Base-by-base conservation (phyloP, 2,329 filamentous ascomycete genomes). In the Colletotrichum sansevieriae region DNA sequence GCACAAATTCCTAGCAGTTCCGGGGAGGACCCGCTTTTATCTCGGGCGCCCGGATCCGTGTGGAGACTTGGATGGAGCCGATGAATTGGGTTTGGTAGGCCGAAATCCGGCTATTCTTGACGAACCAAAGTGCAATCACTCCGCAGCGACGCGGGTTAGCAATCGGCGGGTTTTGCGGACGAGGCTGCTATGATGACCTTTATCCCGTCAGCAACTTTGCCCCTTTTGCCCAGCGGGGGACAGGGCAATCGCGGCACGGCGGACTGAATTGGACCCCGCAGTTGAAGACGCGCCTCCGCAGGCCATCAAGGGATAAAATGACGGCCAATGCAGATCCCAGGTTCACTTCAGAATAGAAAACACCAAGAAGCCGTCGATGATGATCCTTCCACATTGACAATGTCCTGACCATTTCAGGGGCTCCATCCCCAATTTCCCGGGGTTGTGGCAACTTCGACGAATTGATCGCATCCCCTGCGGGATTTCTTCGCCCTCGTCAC, bases 351-450 rank as follows among this genome's bases (percentile, higher is more conserved):
- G 20, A n/a, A 11, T 47, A 11, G n/a, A n/a, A 54, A 58, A 12
- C 39, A 44, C 20, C 22, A n/a, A 22, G n/a, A 44, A 13, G 11
- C 15, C 12, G 15, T 33, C 29, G 56, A 29, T 13, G 37, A 58
- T 18, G 13, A 39, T 39, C 37, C 25, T 18, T 12, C 39, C 22
- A 13, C 13, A 33, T 18, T 18, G 15, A 22, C 4, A 7, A 7
- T 6, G 9, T 35, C 10, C 37, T 22, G 46, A 12, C 10, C 51
- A 6, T 15, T 39, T 12, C 37, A 15, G 51, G 29, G 25, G 8
- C n/a, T 52, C n/a, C 43, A 12, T 46, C n/a, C 33, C 58, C 58
- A 61, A 62, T 54, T 62, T 25, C 29, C 29, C 25, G 25, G 25
- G 25, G 0, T 25, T 5, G 25, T 29, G 29, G 9, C 29, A 29